These are phyloP conservation scores for Clonostachys sp. DNA, from an alignment of 2,329 filamentous ascomycete genomes.

Conservation along the genomic window DNA sequence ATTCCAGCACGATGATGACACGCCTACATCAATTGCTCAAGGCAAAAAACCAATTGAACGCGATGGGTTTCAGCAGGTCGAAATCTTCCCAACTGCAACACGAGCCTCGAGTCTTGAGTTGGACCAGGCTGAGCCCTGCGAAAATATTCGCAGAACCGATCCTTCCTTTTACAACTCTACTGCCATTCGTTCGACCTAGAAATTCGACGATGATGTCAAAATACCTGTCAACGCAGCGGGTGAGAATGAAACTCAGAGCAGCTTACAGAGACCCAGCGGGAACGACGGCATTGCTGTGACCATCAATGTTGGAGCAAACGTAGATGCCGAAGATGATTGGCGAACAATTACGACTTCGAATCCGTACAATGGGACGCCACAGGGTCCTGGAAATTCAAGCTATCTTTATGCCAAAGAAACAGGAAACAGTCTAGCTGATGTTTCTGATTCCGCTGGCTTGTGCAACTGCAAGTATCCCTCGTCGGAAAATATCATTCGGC, in stretches of 20 bases:
- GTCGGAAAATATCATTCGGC: constrained; percentile 17
- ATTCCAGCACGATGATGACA: constrained; percentile 37
- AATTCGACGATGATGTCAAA: constrained; percentile 31
- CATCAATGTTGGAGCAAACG: background rate
- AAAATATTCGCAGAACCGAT: background rate
- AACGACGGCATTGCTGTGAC: background rate
- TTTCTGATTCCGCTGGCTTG: constrained; percentile 25
- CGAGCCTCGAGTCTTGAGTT: constrained; percentile 10
- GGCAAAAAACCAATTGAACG: constrained; percentile 12
- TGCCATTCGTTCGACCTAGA: constrained; percentile 31
- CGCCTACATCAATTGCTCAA: constrained; percentile 12
- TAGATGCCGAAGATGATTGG: constrained; percentile 17
- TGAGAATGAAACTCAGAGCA: background rate
- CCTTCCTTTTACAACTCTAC: constrained; percentile 26
- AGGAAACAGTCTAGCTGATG: constrained; percentile 36
- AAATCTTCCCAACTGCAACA: constrained; percentile 29
- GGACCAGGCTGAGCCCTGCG: background rate
- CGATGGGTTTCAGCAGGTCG: constrained; percentile 34
- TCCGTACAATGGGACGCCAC: constrained; percentile 10
- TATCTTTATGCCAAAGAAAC: constrained; percentile 15
- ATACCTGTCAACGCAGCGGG: constrained; percentile 18
- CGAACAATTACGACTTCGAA: constrained; percentile 26
- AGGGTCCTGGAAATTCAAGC: constrained; percentile 5
- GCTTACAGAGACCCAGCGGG: background rate
- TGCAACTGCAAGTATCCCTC: constrained; percentile 12